Evolutionary conservation across 148 eudicot genomes (phyloP), one percentile per base, ranked within the genome.

Genomic region (Vaccinium vitisidaea): DNA sequence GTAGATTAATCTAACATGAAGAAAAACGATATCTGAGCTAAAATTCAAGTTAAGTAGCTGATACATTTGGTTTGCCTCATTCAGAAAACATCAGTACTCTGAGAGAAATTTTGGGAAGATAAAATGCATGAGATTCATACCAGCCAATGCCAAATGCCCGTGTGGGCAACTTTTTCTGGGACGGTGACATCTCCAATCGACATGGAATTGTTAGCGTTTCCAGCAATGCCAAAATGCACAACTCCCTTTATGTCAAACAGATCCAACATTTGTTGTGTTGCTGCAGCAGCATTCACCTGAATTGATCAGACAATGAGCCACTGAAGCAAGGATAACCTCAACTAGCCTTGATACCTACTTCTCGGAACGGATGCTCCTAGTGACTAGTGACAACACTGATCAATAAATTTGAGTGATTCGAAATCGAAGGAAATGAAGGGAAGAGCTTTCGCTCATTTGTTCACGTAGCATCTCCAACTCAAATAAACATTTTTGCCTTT

Each of bases 221-320:
- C 88, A 16, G 88, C 63, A 7, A 63, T 63, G 69, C 69, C 69
- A 61, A 61, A 61, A 61, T 84, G 88, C 21, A 87, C n/a, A 0
- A 87, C 63, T 54, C 88, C 86, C 3, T 3, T 59, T 14, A 87
- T 75, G 79, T 87, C 69, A 30, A 87, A 87, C 15, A 81, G 48
- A 75, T 87, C 86, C 84, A 84, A 69, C 79, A 83, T 83, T 54
- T 83, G 85, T 19, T 86, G 88, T 70, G 83, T 79, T 79, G 80
- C 80, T 39, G 83, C 83, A 27, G 65, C 88, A 69, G 85, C 88
- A 71, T 86, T 86, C 49, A 83, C 78, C 87, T 86, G 81, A 50
- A 80, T 56, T n/a, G n/a, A n/a, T 5, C 43, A 80, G 23, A 80
- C 52, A 30, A 11, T 32, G 27, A 58, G 8, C 8, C 63, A 58